A percentile compares a stretch with the other conserved stretches of the same genome.
Conservation (phyloP, 2,329 filamentous ascomycete species). For the Sphaerulina vaccinii region DNA sequence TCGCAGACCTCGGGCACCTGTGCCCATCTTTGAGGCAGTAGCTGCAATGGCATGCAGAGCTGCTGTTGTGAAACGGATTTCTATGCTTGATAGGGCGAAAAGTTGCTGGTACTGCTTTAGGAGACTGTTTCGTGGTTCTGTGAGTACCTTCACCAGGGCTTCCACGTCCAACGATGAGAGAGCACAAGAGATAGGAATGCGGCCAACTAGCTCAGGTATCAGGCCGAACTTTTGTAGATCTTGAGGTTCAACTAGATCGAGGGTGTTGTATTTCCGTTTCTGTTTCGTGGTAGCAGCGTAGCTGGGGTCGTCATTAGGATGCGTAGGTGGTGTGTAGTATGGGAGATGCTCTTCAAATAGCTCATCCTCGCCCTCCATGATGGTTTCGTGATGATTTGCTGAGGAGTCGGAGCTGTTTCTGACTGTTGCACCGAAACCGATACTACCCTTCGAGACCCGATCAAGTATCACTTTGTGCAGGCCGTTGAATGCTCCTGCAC, state of each 20-base stretch:
- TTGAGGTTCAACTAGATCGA: constrained; percentile 74
- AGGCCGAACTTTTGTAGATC: constrained; percentile 66
- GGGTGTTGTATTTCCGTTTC: constrained; percentile 66
- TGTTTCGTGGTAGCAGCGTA: constrained; percentile 1
- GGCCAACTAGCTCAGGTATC: constrained; percentile 94
- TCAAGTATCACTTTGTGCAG: constrained; percentile 84
- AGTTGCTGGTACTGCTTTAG: constrained; percentile 85
- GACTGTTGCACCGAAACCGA: constrained; percentile 87
- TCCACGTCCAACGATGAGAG: constrained; percentile 70
- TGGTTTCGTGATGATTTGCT: constrained; percentile 55
- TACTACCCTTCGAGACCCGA: constrained; percentile 79
- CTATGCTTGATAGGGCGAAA: constrained; percentile 74
- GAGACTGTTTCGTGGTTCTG: constrained; percentile 85
- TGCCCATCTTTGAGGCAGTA: constrained; percentile 66
- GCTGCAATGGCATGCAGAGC: constrained; percentile 80
- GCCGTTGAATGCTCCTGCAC: constrained; percentile 91
- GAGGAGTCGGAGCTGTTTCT: constrained; percentile 45
- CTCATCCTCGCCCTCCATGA: constrained; percentile 59
- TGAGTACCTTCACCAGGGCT: constrained; percentile 79
- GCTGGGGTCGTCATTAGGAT: constrained; percentile 41
- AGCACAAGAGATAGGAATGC: constrained; percentile 85
- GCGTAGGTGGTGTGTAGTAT: constrained; percentile 47
- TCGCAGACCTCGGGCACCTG: constrained; percentile 59
- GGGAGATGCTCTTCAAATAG: constrained; percentile 46
- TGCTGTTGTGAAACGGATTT: constrained; percentile 77